Base-by-base conservation (phyloP, 257 asterid species). In the Ballota nigra region DNA sequence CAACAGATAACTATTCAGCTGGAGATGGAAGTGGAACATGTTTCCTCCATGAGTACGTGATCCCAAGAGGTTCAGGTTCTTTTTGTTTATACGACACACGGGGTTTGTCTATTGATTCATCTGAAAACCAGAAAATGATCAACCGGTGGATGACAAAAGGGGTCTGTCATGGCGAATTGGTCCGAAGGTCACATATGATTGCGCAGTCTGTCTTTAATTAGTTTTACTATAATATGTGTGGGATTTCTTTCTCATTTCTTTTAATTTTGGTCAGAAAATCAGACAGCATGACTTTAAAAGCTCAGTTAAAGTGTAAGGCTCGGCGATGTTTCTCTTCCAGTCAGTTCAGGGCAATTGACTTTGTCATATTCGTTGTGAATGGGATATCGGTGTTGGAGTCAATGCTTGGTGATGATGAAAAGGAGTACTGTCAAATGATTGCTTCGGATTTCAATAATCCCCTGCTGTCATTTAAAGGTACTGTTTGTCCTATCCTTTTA, bases 61-160 rank as follows among this genome's bases (percentile, higher is more conserved):
- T 90, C 55, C 96, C 98, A n/a, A 86, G 83, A 82, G 80, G 66
- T 73, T 80, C 88, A 1, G 82, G 83, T 63, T 84, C 86, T 13
- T 76, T 90, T 73, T 88, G 88, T 80, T 65, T 93, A 66, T 86
- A 82, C 31, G 98, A 93, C 81, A 83, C 94, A 0, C 94, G 94
- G 16, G 43, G 97, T 69, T 75, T 90, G 64, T 87, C 92, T 6
- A 66, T 36, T 61, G 86, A 87, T 70, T 29, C 43, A 4, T 43
- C 68, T 61, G 94, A 85, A 73, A 93, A 85, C 76, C 51, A 8
- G 77, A 68, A 81, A 72, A 74, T 75, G 80, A 59, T 88, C 6
- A 38, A 55, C 62, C 68, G 23, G 34, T 93, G 96, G 97, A 88
- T 88, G 94, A 81, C 59, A 41, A 82, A 77, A 59, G 97, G 98